Conservation (phyloP, 75 land plant species). For the Pinus tabuliformis region DNA sequence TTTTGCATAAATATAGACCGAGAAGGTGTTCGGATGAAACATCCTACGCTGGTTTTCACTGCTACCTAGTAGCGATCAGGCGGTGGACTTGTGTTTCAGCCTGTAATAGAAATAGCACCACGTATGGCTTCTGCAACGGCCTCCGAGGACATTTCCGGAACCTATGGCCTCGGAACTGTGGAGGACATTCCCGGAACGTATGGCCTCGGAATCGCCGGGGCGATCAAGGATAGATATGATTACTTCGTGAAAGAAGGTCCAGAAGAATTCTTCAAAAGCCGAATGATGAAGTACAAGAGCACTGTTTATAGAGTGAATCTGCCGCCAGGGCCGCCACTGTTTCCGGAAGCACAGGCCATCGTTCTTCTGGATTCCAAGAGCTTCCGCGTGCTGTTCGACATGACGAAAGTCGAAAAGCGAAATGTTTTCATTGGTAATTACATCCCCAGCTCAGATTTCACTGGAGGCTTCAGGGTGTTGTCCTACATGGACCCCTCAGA, state of each 20-base stretch:
- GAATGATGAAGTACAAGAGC: conserved; percentile 58
- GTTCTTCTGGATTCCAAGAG: conserved; percentile 68
- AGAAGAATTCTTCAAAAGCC: conserved; percentile 44
- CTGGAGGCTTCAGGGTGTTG: conserved; percentile 42
- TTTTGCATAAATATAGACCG: no score
- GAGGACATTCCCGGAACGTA: conserved; percentile 36
- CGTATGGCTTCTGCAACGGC: no score
- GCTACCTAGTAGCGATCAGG: background rate
- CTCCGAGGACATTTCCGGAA: conserved; percentile 26
- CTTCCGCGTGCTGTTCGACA: conserved; percentile 65
- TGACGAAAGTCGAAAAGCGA: conserved; percentile 61
- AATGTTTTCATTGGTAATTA: conserved; percentile 62
- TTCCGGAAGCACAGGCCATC: conserved; percentile 50
- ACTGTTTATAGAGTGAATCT: conserved; percentile 76
- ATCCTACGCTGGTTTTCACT: no score
- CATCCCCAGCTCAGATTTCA: conserved; percentile 64
- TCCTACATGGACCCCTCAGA: conserved; percentile 72
- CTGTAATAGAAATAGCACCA: no score
- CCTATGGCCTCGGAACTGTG: conserved; percentile 30
- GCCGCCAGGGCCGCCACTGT: conserved; percentile 70
- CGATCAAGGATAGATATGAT: conserved; percentile 25
- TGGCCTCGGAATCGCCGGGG: conserved; percentile 32
- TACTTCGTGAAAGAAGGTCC: conserved; percentile 6
- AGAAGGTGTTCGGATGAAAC: no score
- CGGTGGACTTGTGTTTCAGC: no score